Base-by-base conservation (phyloP, 306 rosid species). In the Vachellia pachyceras region DNA sequence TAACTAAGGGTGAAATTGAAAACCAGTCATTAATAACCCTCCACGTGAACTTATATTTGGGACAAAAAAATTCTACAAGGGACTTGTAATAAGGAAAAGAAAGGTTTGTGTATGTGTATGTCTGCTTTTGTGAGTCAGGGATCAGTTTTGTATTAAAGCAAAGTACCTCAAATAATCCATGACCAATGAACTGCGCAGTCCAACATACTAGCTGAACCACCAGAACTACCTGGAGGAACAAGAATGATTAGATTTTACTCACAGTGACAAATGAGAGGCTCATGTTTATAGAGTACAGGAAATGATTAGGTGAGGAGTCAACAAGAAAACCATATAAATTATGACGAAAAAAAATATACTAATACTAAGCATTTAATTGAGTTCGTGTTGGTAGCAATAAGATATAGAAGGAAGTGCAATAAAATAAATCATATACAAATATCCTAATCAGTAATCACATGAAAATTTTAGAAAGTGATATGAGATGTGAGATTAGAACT, bases 111-210 rank as follows among this genome's bases (percentile, higher is more conserved):
- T 1, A 29, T 22, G 13, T 10, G 13, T 35, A 6, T 14, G 3
- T 13, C 1, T 20, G 35, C 72, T 41, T 76, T n/a, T 49, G 45
- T 20, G 35, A 42, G 74, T 58, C 37, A 60, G 54, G 29, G 52
- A 61, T 23, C 41, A 74, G 36, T 75, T 72, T 49, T 45, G 29
- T 35, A 5, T 66, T 44, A 50, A n/a, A 63, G 69, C 10, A 72
- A 7, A 36, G 77, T 85, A 90, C 98, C 97, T 95, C 97, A 40
- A 89, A 92, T 23, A 72, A 77, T 47, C 95, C 95, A 75, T 95
- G 98, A 74, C 97, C 97, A 55, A 94, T 85, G 75, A 94, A 94
- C 76, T 92, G 97, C 45, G 84, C 89, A 2, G 85, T 86, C 97
- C 98, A 95, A 82, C 95, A 91, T 37, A 95, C 88, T 20, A 92